phyloP scores from a whole-genome alignment of 768 basidiomycete species.

The Suillus lakei region DNA sequence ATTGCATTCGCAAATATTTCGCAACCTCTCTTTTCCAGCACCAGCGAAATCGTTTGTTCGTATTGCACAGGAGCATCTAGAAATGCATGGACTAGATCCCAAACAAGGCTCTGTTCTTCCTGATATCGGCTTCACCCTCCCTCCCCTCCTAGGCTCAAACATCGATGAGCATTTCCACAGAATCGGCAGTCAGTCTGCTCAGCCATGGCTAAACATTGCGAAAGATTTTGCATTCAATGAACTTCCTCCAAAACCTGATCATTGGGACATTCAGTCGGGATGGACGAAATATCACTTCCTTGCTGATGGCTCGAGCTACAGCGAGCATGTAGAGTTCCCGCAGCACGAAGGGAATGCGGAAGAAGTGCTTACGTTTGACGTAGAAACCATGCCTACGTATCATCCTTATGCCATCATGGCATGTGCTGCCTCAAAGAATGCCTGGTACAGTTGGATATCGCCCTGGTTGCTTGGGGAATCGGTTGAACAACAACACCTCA shows the following conservation, averaged over 20 bases:
- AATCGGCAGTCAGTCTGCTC: slow-evolving; percentile 68
- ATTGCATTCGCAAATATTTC: slow-evolving; percentile 87
- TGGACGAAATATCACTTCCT: slow-evolving; percentile 87
- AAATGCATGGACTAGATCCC: slow-evolving; percentile 81
- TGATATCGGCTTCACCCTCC: slow-evolving; percentile 79
- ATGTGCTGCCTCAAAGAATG: slow-evolving; percentile 77
- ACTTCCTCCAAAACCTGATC: slow-evolving; percentile 65
- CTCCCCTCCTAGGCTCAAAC: slow-evolving; percentile 78
- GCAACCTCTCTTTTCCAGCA: slow-evolving; percentile 62
- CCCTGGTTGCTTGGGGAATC: slow-evolving; percentile 84
- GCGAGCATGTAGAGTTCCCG: slow-evolving; percentile 72
- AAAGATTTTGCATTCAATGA: slow-evolving; percentile 53
- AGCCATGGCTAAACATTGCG: slow-evolving; percentile 81
- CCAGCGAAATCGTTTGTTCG: slow-evolving; percentile 66
- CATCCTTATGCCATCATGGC: slow-evolving; percentile 88
- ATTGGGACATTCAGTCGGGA: slow-evolving; percentile 65
- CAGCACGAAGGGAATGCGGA: slow-evolving; percentile 67
- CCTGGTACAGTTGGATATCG: slow-evolving; percentile 97
- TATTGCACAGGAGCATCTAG: slow-evolving; percentile 82
- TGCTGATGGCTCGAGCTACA: slow-evolving; percentile 77
- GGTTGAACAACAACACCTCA: slow-evolving; percentile 63
- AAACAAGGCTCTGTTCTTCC: slow-evolving; percentile 81
- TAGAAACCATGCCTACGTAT: slow-evolving; percentile 89
- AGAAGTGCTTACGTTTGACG: slow-evolving; percentile 85
- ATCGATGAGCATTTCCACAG: slow-evolving; percentile 90